phyloP scores from a whole-genome alignment of 129 eudicot species.

The Solidago caesia region DNA sequence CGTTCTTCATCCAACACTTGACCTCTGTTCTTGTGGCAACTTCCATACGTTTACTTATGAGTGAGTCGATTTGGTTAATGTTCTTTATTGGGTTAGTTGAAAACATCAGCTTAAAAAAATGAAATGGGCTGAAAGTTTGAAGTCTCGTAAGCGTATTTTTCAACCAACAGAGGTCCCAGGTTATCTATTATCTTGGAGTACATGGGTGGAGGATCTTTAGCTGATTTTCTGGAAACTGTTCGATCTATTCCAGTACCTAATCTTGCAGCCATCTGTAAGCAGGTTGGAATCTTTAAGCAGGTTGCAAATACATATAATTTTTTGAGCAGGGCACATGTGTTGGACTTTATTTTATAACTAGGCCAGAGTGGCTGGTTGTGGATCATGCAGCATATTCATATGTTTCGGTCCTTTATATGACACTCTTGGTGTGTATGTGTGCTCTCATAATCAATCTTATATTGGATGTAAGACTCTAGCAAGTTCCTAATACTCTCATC shows the following conservation, averaged over 20 bases:
- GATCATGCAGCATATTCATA: constrained; percentile 96
- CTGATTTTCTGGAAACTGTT: constrained; percentile 79
- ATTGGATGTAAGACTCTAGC: not conserved
- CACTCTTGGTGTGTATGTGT: constrained; percentile 85
- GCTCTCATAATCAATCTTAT: constrained; percentile 24
- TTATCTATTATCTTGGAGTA: constrained; percentile 85
- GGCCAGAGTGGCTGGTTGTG: constrained; percentile 91
- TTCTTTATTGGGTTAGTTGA: too few relatives aligned
- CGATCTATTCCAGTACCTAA: constrained; percentile 69
- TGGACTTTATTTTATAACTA: constrained; percentile 81
- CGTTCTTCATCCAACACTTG: too few relatives aligned
- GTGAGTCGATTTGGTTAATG: too few relatives aligned
- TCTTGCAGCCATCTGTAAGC: constrained; percentile 88
- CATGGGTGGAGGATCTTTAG: constrained; percentile 98
- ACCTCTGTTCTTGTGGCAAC: too few relatives aligned
- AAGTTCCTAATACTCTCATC: constrained; percentile 3
- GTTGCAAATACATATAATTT: constrained; percentile 29
- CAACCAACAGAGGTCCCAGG: too few relatives aligned
- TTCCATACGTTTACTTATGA: too few relatives aligned
- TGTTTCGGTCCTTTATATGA: constrained; percentile 94
- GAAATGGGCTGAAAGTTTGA: too few relatives aligned
- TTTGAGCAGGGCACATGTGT: constrained; percentile 71
- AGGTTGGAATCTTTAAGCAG: constrained; percentile 28
- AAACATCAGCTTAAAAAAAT: too few relatives aligned
- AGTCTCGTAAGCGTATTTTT: too few relatives aligned